A percentile compares a stretch with the other conserved stretches of the same genome.
Evolutionary conservation across 2,329 filamentous ascomycete genomes (phyloP).

Genomic region (Knoxdaviesia proteae): DNA sequence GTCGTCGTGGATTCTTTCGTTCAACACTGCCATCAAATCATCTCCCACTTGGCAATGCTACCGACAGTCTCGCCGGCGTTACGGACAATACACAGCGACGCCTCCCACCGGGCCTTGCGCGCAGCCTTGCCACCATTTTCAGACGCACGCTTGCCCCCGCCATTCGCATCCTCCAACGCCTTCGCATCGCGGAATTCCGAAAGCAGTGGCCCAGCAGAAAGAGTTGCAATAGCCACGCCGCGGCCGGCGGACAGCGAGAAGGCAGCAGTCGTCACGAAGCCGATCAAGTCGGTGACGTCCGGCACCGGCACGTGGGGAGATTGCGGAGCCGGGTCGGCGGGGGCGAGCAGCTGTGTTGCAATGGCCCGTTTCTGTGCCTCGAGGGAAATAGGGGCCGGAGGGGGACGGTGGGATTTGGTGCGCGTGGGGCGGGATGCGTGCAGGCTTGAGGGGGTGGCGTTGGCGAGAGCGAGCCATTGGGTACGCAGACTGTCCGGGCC

Average conservation of each 20-base stretch:
- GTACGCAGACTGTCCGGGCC: slow-evolving; percentile 30
- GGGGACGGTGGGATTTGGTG: slow-evolving; percentile 4
- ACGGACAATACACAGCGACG: slow-evolving; percentile 54
- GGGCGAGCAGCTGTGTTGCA: slow-evolving; percentile 24
- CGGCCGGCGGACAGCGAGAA: slow-evolving; percentile 61
- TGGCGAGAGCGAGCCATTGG: slow-evolving; percentile 46
- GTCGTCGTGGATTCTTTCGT: too few species aligned
- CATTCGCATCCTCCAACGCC: background rate
- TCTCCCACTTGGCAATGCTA: slow-evolving; percentile 60
- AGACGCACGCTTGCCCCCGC: too few species aligned
- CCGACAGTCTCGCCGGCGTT: slow-evolving; percentile 62
- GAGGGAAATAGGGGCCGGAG: slow-evolving; percentile 4
- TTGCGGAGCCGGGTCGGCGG: slow-evolving; percentile 10
- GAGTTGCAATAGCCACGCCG: slow-evolving; percentile 53
- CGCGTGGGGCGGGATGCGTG: slow-evolving; percentile 7
- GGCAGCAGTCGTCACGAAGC: slow-evolving; percentile 75
- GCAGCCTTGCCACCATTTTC: background rate
- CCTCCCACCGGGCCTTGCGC: slow-evolving; percentile 15
- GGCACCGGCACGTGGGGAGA: slow-evolving; percentile 55
- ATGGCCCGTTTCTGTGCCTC: slow-evolving; percentile 21
- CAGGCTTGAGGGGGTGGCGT: slow-evolving; percentile 1
- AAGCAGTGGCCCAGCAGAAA: slow-evolving; percentile 39
- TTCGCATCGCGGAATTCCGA: slow-evolving; percentile 8
- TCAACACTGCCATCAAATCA: slow-evolving; percentile 19
- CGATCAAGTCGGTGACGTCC: slow-evolving; percentile 53